A percentile compares a stretch with the other conserved stretches of the same genome.
Conservation (phyloP, 2,329 filamentous ascomycete genomes). For the Scleromitrula shiraiana region DNA sequence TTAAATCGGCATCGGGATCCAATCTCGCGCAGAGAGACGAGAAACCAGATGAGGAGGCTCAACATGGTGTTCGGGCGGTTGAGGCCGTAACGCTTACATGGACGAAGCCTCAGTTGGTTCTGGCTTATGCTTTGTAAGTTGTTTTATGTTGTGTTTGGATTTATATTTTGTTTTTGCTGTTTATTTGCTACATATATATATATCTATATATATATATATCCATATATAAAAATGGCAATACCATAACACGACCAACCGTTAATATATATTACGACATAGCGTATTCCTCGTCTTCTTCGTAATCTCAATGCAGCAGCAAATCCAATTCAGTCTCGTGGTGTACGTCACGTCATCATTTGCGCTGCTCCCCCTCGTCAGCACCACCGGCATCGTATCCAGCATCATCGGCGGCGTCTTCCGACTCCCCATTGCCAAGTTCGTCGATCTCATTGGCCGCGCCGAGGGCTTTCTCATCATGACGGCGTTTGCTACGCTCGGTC, state of each 20-base stretch:
- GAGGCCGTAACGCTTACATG: conserved; percentile 24
- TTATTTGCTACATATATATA: background rate
- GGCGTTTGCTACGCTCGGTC: conserved; percentile 39
- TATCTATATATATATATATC: too few relatives aligned
- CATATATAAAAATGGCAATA: background rate
- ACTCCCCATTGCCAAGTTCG: conserved; percentile 50
- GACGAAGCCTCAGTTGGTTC: conserved; percentile 21
- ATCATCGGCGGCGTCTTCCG: conserved; percentile 24
- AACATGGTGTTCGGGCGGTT: conserved; percentile 21
- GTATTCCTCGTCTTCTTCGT: conserved; percentile 25
- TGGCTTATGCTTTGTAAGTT: conserved; percentile 22
- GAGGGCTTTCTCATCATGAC: conserved; percentile 53
- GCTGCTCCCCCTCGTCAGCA: conserved; percentile 18
- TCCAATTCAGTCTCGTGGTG: conserved; percentile 13
- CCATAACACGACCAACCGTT: too few relatives aligned
- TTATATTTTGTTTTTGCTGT: background rate
- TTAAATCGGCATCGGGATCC: background rate
- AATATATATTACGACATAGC: too few relatives aligned
- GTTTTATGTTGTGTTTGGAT: background rate
- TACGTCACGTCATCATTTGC: conserved; percentile 25
- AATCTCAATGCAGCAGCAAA: conserved; percentile 23
- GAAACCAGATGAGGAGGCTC: conserved; percentile 13
- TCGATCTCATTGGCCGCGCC: conserved; percentile 60
- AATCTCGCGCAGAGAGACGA: too few relatives aligned
- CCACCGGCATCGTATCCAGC: conserved; percentile 23